Conservation (phyloP, 768 basidiomycete genomes). For the Pleurotus tuber-regium region DNA sequence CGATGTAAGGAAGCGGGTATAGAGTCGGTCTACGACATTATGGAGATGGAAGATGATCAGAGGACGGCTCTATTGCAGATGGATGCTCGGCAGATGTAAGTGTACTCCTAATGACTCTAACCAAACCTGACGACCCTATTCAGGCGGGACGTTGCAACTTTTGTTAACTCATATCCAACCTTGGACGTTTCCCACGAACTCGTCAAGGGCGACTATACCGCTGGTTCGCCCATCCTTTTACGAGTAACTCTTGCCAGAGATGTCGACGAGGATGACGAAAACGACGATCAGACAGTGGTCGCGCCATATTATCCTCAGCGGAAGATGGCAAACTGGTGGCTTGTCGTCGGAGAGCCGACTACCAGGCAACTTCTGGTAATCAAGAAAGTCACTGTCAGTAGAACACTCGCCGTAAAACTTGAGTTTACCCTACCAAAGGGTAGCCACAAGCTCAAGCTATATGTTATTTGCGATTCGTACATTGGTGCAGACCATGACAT, state of each 20-base stretch:
- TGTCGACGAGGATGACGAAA: conserved; percentile 72
- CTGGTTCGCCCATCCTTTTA: conserved; percentile 79
- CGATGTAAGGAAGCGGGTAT: conserved; percentile 81
- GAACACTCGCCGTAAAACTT: conserved; percentile 78
- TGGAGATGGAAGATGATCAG: conserved; percentile 96
- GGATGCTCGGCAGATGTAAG: conserved; percentile 84
- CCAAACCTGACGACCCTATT: conserved; percentile 15
- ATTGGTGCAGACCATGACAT: conserved; percentile 92
- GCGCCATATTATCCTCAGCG: conserved; percentile 90
- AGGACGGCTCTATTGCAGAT: conserved; percentile 81
- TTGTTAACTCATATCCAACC: conserved; percentile 97
- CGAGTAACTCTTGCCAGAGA: conserved; percentile 81
- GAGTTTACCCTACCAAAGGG: conserved; percentile 90
- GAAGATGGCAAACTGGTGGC: conserved; percentile 97
- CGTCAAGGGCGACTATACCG: conserved; percentile 83
- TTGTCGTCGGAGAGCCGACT: conserved; percentile 84
- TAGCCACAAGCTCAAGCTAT: conserved; percentile 76
- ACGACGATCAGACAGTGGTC: conserved; percentile 78
- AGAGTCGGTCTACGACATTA: conserved; percentile 93
- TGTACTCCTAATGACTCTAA: conserved; percentile 16
- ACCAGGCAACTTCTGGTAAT: conserved; percentile 79
- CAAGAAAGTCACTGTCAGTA: conserved; percentile 92
- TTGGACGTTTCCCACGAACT: conserved; percentile 87
- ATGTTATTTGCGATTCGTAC: conserved; percentile 92
- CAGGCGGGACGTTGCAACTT: conserved; percentile 92